Base-by-base conservation (phyloP, 2,329 filamentous ascomycete genomes). In the Clonostachys chloroleuca region DNA sequence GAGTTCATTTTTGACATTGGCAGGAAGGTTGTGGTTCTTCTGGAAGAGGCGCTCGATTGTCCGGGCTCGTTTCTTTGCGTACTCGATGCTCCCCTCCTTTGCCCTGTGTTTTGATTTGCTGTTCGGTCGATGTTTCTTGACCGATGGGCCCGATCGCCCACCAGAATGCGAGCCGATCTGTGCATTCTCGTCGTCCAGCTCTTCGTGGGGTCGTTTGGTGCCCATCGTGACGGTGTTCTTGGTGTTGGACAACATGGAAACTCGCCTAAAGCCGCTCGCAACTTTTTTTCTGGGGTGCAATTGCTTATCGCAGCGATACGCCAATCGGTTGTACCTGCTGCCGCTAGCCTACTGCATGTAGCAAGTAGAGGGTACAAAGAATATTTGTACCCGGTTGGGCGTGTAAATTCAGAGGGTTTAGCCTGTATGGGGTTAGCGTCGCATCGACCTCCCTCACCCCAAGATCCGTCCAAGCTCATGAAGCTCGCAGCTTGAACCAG, bases 41-140 rank as follows among this genome's bases (percentile, higher is more conserved):
- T 79, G 73, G 34, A 92, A 74, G 10, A 83, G 75, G 45, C 89
- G 77, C 57, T 82, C 79, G 47, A 92, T 80, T 45, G 84, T 83
- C 46, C 89, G 78, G 49, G 83, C 82, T 42, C 85, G 80, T 65
- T 87, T 87, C 68, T 87, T 91, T 45, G 87, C 74, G 58, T 79
- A 79, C 60, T 80, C 80, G 43, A 82, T 65, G 47, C 67, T 73
- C 43, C 72, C 71, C 34, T 73, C 67, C 51, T 69, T 75, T 12
- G 67, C 63, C 50, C 69, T 69, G 56, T 67, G 62, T 55, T 69
- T 75, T 46, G 55, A 51, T 49, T 60, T 59, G 39, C 52, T 52
- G 47, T 49, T 58, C 40, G 61, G 60, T 50, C 70, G 70, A 49
- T 55, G 61, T 45, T 63, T 68, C 56, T 65, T 66, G 44, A 44